Conservation (phyloP, 148 eudicot genomes). For the Bassia scoparia region DNA sequence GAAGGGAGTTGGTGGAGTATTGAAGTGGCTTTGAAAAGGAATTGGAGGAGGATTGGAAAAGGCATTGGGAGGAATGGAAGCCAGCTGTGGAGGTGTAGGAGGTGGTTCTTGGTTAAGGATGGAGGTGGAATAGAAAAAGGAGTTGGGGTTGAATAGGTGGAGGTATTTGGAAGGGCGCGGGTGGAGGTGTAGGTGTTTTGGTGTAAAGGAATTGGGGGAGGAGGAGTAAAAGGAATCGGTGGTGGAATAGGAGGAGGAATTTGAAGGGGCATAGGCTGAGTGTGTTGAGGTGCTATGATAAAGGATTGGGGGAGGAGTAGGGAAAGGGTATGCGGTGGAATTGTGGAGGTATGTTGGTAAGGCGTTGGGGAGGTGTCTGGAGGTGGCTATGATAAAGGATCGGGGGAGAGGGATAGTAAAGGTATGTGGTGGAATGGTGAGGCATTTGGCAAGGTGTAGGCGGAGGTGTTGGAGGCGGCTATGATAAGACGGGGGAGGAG, state of each 20-base stretch:
- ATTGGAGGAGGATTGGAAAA: slow-evolving; percentile 11
- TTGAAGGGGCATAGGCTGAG: slow-evolving; percentile 16
- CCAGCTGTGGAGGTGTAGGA: slow-evolving; percentile 18
- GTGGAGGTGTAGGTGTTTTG: slow-evolving; percentile 7
- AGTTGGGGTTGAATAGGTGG: slow-evolving; percentile 15
- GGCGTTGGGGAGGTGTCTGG: too few relatives aligned
- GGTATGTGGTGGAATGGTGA: too few relatives aligned
- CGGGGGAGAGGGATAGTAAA: too few relatives aligned
- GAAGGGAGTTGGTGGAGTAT: slow-evolving; percentile 1
- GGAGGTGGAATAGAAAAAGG: too few relatives aligned
- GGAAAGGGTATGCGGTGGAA: slow-evolving; percentile 8
- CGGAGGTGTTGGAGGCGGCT: too few relatives aligned
- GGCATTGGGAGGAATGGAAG: slow-evolving; percentile 23
- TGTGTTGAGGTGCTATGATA: slow-evolving; percentile 12
- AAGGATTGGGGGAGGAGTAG: slow-evolving; percentile 6
- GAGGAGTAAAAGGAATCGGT: slow-evolving; percentile 7
- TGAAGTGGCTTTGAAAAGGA: slow-evolving; percentile 4
- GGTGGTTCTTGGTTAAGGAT: too few relatives aligned
- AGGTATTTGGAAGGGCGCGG: slow-evolving; percentile 12
- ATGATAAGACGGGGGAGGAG: too few relatives aligned
- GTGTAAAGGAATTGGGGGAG: slow-evolving; percentile 3
- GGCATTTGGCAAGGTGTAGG: too few relatives aligned
- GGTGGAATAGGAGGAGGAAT: slow-evolving; percentile 19
- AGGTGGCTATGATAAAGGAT: too few relatives aligned
- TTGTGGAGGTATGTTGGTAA: neutral